phyloP scores from a whole-genome alignment of 78 protist species.

The Cavenderia fasciculata region DNA sequence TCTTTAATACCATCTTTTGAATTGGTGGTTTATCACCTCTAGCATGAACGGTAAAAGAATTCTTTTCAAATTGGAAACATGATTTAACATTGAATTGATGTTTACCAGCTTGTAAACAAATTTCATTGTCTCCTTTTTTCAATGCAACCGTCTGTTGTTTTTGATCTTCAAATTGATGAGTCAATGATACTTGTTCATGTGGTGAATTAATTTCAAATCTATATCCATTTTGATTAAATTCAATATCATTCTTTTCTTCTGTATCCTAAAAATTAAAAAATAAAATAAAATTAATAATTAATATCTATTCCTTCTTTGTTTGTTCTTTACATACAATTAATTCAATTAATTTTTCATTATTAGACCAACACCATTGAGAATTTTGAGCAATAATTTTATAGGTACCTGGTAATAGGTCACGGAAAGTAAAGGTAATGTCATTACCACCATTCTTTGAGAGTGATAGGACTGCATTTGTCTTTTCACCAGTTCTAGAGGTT shows the following conservation, averaged over 20 bases:
- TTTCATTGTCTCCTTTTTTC: background rate
- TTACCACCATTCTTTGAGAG: background rate
- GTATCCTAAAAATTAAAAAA: too few species aligned
- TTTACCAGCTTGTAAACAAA: background rate
- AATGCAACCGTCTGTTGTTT: background rate
- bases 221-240: constrained; percentile 15
- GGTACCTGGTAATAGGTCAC: constrained; percentile 32
- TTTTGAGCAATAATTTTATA: background rate
- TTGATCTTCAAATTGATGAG: background rate
- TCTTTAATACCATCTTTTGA: background rate
- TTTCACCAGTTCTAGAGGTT: background rate
- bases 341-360: background rate
- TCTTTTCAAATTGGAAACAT: constrained; percentile 49
- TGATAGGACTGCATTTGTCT: background rate
- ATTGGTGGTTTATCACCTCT: too few species aligned
- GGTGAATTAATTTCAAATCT: background rate
- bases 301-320: too few species aligned
- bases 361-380: constrained; percentile 11
- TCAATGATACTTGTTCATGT: constrained; percentile 7
- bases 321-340: too few species aligned
- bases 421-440: constrained; percentile 17
- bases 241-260: constrained; percentile 7
- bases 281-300: too few species aligned
- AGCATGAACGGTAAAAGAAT: background rate
- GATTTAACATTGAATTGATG: constrained; percentile 4